Base-by-base conservation (phyloP, 2,329 filamentous ascomycete genomes). In the Talaromyces verruculosus region DNA sequence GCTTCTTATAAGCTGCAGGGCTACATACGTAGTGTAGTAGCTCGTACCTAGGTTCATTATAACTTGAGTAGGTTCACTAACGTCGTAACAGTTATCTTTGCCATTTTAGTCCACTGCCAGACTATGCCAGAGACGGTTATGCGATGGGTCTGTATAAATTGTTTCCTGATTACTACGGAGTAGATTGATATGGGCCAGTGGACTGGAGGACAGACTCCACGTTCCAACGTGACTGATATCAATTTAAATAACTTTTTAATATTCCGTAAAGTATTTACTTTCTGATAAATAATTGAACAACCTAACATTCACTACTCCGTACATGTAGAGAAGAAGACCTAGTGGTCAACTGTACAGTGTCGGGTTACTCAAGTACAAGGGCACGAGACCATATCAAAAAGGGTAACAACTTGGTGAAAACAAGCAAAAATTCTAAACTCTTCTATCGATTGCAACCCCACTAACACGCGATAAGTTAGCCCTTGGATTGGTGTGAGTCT, bases 391-490 rank as follows among this genome's bases (percentile, higher is more conserved):
- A 57, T 55, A 55, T 57, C 11, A 39, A 22, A 22, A 15, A 57
- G 30, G 33, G 53, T 15, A 37, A 55, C 28, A 1, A 19, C 2
- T 25, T 15, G 7, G 15, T 4, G 45, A 25, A 22, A 57, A 53
- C 33, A 51, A 30, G 28, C 15, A 33, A 53, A n/a, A n/a, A 22
- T n/a, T 4, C 6, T 8, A n/a, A 33, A 53, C 10, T 53, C 13
- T 33, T 57, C n/a, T 37, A 13, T 53, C 43, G 58, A 43, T 19
- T 60, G 57, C 39, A 60, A 60, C 57, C 25, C 57, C 57, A 60
- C 57, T 60, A 60, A 43, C 37, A 60, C 57, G 37, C 22, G 37
- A 60, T 45, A 15, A 45, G 57, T 60, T 60, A 60, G 57, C 19
- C 17, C 25, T 39, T 58, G 55, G n/a, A 17, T 11, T 39, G 55